Conservation (phyloP, 306 rosid species). For the Vigna reflexopilosa region DNA sequence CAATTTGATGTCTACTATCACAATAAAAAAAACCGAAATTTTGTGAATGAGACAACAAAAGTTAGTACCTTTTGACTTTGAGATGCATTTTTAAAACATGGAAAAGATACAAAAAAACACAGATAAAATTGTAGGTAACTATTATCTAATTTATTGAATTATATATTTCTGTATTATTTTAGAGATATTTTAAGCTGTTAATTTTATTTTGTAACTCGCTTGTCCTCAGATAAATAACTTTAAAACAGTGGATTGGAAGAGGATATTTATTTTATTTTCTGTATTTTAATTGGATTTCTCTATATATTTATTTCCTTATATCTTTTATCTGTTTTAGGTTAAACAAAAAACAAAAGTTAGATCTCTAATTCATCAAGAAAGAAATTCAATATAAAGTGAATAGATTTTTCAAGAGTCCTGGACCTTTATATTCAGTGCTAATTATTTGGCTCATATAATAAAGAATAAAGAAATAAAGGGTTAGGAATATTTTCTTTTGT, state of each 20-base stretch:
- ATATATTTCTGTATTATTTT: neutral
- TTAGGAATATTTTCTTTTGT: neutral
- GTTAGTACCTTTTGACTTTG: neutral
- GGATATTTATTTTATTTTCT: neutral
- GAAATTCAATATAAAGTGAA: neutral
- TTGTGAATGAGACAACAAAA: neutral
- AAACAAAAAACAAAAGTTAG: neutral
- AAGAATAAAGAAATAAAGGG: neutral
- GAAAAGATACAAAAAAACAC: neutral
- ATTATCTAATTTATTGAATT: neutral
- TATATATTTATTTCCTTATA: neutral
- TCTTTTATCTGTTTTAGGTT: neutral
- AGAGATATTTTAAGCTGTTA: neutral
- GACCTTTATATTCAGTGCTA: neutral
- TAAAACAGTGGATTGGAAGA: neutral
- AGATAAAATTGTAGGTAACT: neutral
- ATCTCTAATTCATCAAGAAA: neutral
- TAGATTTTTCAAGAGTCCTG: neutral
- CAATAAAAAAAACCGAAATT: neutral
- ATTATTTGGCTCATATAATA: neutral
- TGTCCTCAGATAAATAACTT: neutral
- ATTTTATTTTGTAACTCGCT: neutral
- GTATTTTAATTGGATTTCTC: neutral
- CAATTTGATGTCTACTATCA: neutral
- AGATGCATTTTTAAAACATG: neutral